Evolutionary conservation across 2,329 filamentous ascomycete species (phyloP).

Genomic region (Ambrosiella xylebori): DNA sequence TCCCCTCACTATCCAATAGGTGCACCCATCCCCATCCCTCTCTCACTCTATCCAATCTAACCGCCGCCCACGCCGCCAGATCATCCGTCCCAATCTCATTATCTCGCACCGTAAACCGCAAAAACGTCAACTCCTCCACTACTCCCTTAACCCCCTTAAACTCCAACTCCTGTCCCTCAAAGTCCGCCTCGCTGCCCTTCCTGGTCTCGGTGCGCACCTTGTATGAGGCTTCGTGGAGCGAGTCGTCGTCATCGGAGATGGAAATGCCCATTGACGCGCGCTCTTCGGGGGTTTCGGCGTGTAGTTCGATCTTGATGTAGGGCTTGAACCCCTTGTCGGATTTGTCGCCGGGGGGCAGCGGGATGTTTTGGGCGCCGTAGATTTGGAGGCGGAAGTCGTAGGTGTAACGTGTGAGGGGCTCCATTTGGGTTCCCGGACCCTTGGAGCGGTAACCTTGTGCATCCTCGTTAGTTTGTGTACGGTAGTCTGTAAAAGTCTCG

Average conservation of each 20-base stretch:
- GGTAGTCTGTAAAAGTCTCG: too few species aligned
- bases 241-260: conserved; percentile 21
- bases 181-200: conserved; percentile 45
- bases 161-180: conserved; percentile 36
- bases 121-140: conserved; percentile 53
- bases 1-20: conserved; percentile 52
- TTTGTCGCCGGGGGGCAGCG: conserved; percentile 39
- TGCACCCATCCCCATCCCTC: conserved; percentile 63
- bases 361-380: conserved; percentile 59
- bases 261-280: conserved; percentile 21
- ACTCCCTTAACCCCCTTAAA: conserved; percentile 40
- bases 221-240: conserved; percentile 28
- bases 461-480: background rate
- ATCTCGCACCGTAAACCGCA: conserved; percentile 74
- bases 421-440: conserved; percentile 4
- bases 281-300: conserved; percentile 51
- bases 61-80: conserved; percentile 74
- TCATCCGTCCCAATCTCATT: conserved; percentile 66
- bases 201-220: conserved; percentile 42
- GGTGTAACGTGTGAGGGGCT: conserved; percentile 30
- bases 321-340: conserved; percentile 46
- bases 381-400: conserved; percentile 58
- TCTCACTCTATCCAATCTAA: conserved; percentile 64
- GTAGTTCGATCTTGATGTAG: conserved; percentile 70
- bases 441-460: conserved; percentile 20